Base-by-base conservation (phyloP, 1,284 basidiomycete genomes). In the Inonotus hispidus region DNA sequence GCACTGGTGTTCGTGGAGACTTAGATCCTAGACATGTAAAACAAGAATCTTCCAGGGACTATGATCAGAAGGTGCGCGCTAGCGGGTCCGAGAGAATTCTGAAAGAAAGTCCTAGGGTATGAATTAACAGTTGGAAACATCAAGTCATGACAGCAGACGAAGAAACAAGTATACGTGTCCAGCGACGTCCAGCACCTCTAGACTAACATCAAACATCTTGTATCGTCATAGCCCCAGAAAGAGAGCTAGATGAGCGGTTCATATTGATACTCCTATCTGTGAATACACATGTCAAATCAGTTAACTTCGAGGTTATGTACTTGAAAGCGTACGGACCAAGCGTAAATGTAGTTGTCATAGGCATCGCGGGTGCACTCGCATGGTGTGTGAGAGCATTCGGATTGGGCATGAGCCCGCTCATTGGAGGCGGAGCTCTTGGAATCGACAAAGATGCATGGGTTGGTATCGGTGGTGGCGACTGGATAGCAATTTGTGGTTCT, bases 211-310 rank as follows among this genome's bases (percentile, higher is more conserved):
- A 43, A 21, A n/a, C 16, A 21, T 53, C 39, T 19, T 56, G 52
- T n/a, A 62, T 62, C 23, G 61, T 59, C 41, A 62, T 59, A n/a
- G 61, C 61, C 21, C 61, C 61, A 6, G 61, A 62, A 8, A 62
- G 56, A 8, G 61, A 62, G 52, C 61, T 62, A n/a, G 61, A 58
- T 13, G 61, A 59, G 1, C 61, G 61, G 45, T 62, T 59, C 43
- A 59, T 53, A 29, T 45, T 55, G 56, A 62, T 38, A 41, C 39
- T 57, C 21, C 61, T 49, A 46, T 62, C 61, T 59, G n/a, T 14
- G n/a, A 43, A 21, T 7, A 8, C 5, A 14, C 32, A 39, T 32
- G 16, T 37, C 19, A 8, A 4, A 54, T 54, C 19, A 54, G 25
- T 7, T 14, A 43, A 43, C 8, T 10, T 19, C 14, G 6, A 32